Percentiles rank a stretch among this genome's conserved stretches.
Evolutionary conservation across 192 early-diverging fungal species (phyloP).

Genomic region (Linnemannia exigua): DNA sequence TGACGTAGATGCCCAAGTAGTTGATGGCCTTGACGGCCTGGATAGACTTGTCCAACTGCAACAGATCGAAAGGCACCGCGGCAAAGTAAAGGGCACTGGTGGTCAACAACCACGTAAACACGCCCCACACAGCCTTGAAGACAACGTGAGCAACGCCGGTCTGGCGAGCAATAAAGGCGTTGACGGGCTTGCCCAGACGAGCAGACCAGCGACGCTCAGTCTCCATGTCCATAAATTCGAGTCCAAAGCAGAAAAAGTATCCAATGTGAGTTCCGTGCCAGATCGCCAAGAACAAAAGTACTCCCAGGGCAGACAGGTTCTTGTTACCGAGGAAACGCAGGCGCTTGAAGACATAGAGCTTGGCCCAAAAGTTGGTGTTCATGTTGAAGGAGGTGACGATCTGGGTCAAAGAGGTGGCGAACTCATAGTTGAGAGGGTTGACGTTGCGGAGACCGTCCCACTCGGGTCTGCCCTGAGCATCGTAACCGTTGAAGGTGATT

Average conservation of each 20-base stretch:
- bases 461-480: slow-evolving; percentile 57
- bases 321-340: slow-evolving; percentile 70
- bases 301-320: slow-evolving; percentile 60
- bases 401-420: slow-evolving; percentile 65
- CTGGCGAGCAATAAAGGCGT: slow-evolving; percentile 49
- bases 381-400: slow-evolving; percentile 73
- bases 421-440: slow-evolving; percentile 62
- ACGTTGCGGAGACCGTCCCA: slow-evolving; percentile 72
- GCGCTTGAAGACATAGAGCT: slow-evolving; percentile 74
- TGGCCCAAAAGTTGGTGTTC: slow-evolving; percentile 76
- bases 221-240: slow-evolving; percentile 71
- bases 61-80: slow-evolving; percentile 64
- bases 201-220: slow-evolving; percentile 58
- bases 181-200: slow-evolving; percentile 47
- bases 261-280: slow-evolving; percentile 74
- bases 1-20: slow-evolving; percentile 43
- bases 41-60: slow-evolving; percentile 52
- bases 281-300: slow-evolving; percentile 69
- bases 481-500: slow-evolving; percentile 69
- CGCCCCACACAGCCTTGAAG: slow-evolving; percentile 35
- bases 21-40: slow-evolving; percentile 35
- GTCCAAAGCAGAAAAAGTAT: slow-evolving; percentile 69
- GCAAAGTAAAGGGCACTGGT: slow-evolving; percentile 63
- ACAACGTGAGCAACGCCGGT: slow-evolving; percentile 10
- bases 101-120: slow-evolving; percentile 59